Conservation (phyloP, 2,329 filamentous ascomycete species). For the Pezicula rhizophila region DNA sequence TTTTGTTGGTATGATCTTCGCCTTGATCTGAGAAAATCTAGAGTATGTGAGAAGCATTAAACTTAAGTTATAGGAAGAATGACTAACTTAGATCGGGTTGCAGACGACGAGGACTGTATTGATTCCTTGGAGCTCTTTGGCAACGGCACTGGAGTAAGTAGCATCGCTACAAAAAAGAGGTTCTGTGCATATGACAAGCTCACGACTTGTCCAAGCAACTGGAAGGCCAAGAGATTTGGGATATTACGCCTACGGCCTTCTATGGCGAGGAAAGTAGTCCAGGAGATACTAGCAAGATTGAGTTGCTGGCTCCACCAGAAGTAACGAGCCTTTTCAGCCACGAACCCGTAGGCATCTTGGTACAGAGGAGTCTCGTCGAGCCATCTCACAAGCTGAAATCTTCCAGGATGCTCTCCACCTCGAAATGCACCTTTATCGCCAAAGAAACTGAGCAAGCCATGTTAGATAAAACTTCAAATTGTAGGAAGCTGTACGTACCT, state of each 20-base stretch:
- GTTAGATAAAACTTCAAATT: neutral
- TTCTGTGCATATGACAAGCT: constrained; percentile 57
- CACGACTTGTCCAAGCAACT: constrained; percentile 52
- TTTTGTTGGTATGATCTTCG: constrained; percentile 34
- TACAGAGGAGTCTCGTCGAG: constrained; percentile 23
- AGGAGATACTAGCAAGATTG: constrained; percentile 47
- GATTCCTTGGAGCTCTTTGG: constrained; percentile 17
- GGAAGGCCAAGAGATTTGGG: constrained; percentile 47
- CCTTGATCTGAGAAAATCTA: constrained; percentile 22
- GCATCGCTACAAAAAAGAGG: constrained; percentile 53
- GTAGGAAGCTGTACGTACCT: constrained; percentile 23
- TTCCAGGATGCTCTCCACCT: constrained; percentile 24
- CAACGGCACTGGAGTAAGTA: constrained; percentile 48
- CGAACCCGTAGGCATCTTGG: constrained; percentile 40
- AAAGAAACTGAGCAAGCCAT: constrained; percentile 15
- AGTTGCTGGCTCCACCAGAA: constrained; percentile 60
- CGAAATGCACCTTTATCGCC: constrained; percentile 25
- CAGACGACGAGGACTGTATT: constrained; percentile 7
- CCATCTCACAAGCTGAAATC: constrained; percentile 22
- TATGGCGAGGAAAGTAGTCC: constrained; percentile 50
- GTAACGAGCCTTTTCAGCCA: constrained; percentile 46
- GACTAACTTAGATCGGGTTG: constrained; percentile 15
- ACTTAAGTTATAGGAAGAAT: neutral
- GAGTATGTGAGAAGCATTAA: neutral
- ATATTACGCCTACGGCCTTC: constrained; percentile 54